Conservation (phyloP, 2,329 filamentous ascomycete species). For the Aspergillus hiratsukae region DNA sequence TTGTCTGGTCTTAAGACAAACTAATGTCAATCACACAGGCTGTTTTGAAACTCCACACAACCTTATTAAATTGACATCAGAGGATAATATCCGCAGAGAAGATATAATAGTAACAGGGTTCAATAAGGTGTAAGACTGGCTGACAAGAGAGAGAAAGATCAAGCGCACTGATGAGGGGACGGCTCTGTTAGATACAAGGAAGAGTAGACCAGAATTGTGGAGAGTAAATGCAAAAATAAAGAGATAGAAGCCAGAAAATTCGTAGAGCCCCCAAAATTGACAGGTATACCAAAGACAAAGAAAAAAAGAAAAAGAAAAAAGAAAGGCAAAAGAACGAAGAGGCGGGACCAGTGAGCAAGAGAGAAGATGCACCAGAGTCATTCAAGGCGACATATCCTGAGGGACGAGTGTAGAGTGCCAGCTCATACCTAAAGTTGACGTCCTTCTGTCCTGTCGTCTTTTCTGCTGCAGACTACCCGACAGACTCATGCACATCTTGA, state of each 20-base stretch:
- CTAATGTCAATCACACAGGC: conserved; percentile 2
- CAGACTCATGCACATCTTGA: conserved; percentile 8
- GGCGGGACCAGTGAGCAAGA: conserved; percentile 1
- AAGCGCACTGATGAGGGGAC: not conserved
- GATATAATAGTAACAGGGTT: not conserved
- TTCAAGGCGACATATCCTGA: not conserved
- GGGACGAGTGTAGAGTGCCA: not conserved
- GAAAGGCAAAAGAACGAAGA: not conserved
- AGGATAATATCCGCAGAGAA: not conserved
- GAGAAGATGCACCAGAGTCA: not conserved
- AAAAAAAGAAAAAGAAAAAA: conserved; percentile 5
- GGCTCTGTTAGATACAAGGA: not conserved
- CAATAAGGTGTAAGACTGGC: not conserved
- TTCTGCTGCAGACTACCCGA: conserved; percentile 10
- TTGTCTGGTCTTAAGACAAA: conserved; percentile 3
- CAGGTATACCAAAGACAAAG: not conserved
- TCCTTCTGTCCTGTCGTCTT: not conserved
- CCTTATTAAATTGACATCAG: not conserved
- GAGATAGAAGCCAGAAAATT: not conserved
- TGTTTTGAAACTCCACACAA: not conserved
- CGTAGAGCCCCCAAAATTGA: not conserved
- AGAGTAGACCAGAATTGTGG: not conserved
- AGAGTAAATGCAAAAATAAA: not conserved
- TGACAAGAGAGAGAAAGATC: not conserved
- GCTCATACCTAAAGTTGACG: not conserved